phyloP scores from a whole-genome alignment of 306 rosid species.

The Fragaria vesca region DNA sequence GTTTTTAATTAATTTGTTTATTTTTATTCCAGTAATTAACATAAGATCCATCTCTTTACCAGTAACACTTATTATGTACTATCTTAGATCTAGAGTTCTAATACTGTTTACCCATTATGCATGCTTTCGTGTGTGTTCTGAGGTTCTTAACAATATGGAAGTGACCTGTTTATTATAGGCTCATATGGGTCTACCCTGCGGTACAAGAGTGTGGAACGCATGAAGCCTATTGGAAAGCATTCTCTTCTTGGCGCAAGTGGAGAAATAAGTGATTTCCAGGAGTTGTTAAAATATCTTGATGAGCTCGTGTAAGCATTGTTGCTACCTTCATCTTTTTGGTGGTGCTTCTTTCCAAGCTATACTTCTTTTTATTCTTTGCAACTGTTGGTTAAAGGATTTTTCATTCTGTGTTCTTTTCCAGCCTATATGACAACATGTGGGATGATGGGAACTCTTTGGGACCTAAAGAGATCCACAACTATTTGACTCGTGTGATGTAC shows the following conservation, averaged over 20 bases:
- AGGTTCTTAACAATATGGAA: background rate
- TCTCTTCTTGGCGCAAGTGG: slow-evolving; percentile 94
- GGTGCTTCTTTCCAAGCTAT: background rate
- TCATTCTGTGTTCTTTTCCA: slow-evolving; percentile 31
- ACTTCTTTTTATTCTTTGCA: background rate
- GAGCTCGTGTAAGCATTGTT: slow-evolving; percentile 70
- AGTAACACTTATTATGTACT: background rate
- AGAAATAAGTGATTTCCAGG: slow-evolving; percentile 95
- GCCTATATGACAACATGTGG: slow-evolving; percentile 86
- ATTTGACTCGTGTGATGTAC: slow-evolving; percentile 60
- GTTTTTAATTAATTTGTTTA: background rate
- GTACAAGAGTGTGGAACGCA: slow-evolving; percentile 81
- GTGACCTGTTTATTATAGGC: slow-evolving; percentile 45
- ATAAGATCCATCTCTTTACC: background rate
- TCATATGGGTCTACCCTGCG: slow-evolving; percentile 96
- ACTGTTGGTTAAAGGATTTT: background rate
- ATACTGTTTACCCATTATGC: background rate
- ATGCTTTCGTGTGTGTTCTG: background rate
- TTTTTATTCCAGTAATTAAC: background rate
- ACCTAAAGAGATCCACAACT: slow-evolving; percentile 63
- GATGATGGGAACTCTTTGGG: slow-evolving; percentile 71
- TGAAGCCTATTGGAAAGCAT: slow-evolving; percentile 87
- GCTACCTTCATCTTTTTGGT: background rate
- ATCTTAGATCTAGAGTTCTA: background rate
- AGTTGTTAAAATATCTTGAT: slow-evolving; percentile 67